phyloP scores from a whole-genome alignment of 371 early-diverging fungal genomes.

The Basidiobolus heterosporus region DNA sequence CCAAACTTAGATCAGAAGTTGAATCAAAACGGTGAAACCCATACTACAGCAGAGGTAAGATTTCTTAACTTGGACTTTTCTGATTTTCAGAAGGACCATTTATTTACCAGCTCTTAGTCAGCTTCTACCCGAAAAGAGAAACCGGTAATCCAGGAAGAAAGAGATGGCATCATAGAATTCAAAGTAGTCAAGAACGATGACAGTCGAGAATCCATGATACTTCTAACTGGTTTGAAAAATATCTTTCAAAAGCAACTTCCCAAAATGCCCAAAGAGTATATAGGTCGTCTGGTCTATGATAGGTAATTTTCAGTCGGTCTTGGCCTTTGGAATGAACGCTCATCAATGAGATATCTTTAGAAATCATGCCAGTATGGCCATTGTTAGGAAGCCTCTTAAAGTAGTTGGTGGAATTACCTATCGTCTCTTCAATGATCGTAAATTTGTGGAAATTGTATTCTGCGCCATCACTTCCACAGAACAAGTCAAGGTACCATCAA shows the following conservation, averaged over 20 bases:
- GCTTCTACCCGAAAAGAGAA: too few relatives aligned
- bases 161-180: conserved; percentile 13
- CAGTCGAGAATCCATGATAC: conserved; percentile 52
- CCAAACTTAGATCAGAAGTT: too few relatives aligned
- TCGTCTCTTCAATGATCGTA: conserved; percentile 72
- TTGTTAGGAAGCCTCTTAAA: conserved; percentile 40
- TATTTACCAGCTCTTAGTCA: too few relatives aligned
- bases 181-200: conserved; percentile 45
- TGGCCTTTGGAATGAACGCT: neutral
- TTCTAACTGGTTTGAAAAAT: conserved; percentile 85
- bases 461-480: conserved; percentile 87
- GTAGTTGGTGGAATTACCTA: conserved; percentile 96
- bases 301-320: conserved; percentile 17
- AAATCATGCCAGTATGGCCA: conserved; percentile 69
- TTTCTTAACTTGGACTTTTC: too few relatives aligned
- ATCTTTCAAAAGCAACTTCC: conserved; percentile 97
- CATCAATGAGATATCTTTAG: conserved; percentile 14
- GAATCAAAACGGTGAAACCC: too few relatives aligned
- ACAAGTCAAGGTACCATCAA: conserved; percentile 94
- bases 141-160: too few relatives aligned
- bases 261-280: conserved; percentile 99
- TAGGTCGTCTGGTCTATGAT: conserved; percentile 93
- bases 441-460: conserved; percentile 99
- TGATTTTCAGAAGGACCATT: too few relatives aligned
- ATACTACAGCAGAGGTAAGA: too few relatives aligned